Conservation (phyloP, 331 rosid species). For the Malus hybrid region DNA sequence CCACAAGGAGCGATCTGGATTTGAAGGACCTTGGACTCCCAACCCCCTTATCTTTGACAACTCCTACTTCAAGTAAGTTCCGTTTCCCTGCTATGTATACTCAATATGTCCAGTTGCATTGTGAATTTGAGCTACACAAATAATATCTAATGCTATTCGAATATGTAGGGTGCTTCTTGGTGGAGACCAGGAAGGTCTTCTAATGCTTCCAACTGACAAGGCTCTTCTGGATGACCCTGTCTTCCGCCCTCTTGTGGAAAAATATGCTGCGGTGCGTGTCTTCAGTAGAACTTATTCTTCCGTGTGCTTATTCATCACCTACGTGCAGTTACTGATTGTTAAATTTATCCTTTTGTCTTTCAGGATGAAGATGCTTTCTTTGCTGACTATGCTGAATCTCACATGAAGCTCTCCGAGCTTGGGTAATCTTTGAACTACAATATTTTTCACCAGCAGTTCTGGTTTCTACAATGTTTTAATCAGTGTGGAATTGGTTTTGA, state of each 20-base stretch:
- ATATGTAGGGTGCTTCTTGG: conserved; percentile 50
- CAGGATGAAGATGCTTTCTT: conserved; percentile 96
- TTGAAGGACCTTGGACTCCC: conserved; percentile 96
- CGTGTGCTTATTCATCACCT: not conserved
- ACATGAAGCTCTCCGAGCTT: conserved; percentile 82
- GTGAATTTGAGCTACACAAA: too few species aligned
- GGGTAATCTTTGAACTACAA: conserved; percentile 45
- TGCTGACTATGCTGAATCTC: conserved; percentile 64
- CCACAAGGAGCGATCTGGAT: conserved; percentile 99
- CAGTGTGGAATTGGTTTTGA: not conserved
- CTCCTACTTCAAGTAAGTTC: conserved; percentile 67
- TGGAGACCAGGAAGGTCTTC: conserved; percentile 90
- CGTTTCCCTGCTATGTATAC: not conserved
- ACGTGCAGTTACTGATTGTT: not conserved
- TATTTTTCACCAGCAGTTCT: not conserved
- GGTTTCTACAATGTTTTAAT: too few species aligned
- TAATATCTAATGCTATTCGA: not conserved
- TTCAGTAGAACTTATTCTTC: not conserved
- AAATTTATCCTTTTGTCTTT: not conserved
- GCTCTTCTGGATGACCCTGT: conserved; percentile 71
- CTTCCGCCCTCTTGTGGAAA: conserved; percentile 94
- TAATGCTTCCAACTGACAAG: conserved; percentile 75
- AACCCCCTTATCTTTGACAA: conserved; percentile 91
- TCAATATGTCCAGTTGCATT: too few species aligned
- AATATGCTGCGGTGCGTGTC: conserved; percentile 77